Base-by-base conservation (phyloP, 768 basidiomycete species). In the Mycena olivaceomarginata region DNA sequence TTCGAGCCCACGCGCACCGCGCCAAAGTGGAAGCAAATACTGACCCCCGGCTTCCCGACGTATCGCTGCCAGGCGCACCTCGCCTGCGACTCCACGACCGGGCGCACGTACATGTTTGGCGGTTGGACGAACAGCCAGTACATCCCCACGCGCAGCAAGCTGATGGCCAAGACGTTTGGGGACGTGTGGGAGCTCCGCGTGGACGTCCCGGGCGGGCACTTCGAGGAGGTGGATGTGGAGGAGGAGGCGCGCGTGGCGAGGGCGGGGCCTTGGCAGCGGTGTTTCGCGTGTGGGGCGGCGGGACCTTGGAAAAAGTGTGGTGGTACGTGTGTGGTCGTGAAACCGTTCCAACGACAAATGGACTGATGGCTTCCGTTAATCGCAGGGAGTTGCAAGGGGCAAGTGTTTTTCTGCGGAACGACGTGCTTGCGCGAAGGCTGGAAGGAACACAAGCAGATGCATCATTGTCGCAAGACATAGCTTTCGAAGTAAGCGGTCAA, bases 21-120 rank as follows among this genome's bases (percentile, higher is more conserved):
- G 70, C 70, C 65, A 16, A 80, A 79, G 25, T 88, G 87, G 86
- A 82, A 85, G 64, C 87, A 89, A 45, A 85, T 87, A 15, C 70
- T 89, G n/a, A 86, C 86, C 0, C 83, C 82, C 20, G 87, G 86
- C 12, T 88, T 88, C 81, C 87, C 88, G 2, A 88, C 85, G 11
- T 88, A 88, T 70, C 86, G 87, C 41, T 85, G 85, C 10, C 85
- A 85, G 63, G 79, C 85, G n/a, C n/a, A n/a, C n/a, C n/a, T n/a
- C n/a, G n/a, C n/a, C n/a, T n/a, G n/a, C n/a, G n/a, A n/a, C n/a
- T n/a, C n/a, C n/a, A n/a, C n/a, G n/a, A n/a, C n/a, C n/a, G n/a
- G n/a, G n/a, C n/a, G 83, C 62, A 85, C 82, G n/a, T 88, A 85
- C 77, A 78, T 87, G 13, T 87, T 85, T 51, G 87, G 87, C 37